Percentiles rank a stretch among this genome's conserved stretches.
phyloP scores from a whole-genome alignment of 192 early-diverging fungal species.

The Coemansia aciculifera region DNA sequence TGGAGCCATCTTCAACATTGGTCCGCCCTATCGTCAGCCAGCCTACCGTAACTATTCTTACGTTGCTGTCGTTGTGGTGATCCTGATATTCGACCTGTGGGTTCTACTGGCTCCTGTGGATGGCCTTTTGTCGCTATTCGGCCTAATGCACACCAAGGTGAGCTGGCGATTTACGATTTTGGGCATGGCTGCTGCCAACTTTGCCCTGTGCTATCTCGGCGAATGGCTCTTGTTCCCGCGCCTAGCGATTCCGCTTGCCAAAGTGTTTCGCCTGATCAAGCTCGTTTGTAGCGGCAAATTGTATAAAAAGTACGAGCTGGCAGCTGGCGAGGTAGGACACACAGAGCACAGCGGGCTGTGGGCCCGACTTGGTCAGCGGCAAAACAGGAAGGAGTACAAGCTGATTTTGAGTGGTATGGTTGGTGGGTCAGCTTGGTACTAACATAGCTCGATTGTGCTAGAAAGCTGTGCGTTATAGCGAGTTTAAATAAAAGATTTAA shows the following conservation, averaged over 20 bases:
- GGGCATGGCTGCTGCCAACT: conserved; percentile 44
- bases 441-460: not conserved
- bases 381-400: conserved; percentile 42
- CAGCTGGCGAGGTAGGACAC: not conserved
- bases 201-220: conserved; percentile 32
- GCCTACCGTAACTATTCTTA: conserved; percentile 68
- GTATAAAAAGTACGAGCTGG: not conserved
- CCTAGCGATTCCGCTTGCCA: conserved; percentile 35
- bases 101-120: conserved; percentile 35
- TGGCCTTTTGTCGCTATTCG: conserved; percentile 35
- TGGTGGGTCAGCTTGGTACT: conserved; percentile 20
- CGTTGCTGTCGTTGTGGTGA: conserved; percentile 14
- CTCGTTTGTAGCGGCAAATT: conserved; percentile 4
- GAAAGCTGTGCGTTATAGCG: no score
- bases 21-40: conserved; percentile 88
- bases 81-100: conserved; percentile 45
- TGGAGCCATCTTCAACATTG: conserved; percentile 90
- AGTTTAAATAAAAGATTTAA: not conserved
- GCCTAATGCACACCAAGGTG: conserved; percentile 17
- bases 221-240: conserved; percentile 43
- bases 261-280: conserved; percentile 7
- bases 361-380: conserved; percentile 28
- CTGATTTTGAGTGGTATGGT: conserved; percentile 24
- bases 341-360: conserved; percentile 18
- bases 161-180: conserved; percentile 40